Conservation (phyloP, 306 rosid genomes). For the Trifolium repens region DNA sequence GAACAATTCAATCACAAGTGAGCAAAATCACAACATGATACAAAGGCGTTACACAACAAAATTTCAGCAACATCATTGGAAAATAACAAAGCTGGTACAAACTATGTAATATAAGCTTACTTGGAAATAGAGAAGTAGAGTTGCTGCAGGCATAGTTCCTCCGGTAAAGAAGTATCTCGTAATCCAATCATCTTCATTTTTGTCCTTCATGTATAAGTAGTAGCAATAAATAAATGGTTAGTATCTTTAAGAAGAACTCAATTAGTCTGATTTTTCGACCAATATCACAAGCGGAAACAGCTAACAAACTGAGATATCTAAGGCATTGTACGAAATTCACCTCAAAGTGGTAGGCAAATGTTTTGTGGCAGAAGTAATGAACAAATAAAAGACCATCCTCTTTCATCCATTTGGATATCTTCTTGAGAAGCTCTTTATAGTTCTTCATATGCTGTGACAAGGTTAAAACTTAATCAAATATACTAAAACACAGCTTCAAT, state of each 20-base stretch:
- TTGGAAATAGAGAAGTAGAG: slow-evolving; percentile 89
- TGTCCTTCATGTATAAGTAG: slow-evolving; percentile 57
- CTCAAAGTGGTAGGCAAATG: slow-evolving; percentile 94
- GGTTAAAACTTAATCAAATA: slow-evolving; percentile 4
- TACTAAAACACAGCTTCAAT: not conserved
- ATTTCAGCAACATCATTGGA: not conserved
- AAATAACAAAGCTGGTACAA: slow-evolving; percentile 24
- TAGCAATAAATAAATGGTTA: slow-evolving; percentile 7
- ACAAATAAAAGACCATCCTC: slow-evolving; percentile 77
- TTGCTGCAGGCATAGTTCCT: slow-evolving; percentile 96
- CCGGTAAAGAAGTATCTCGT: slow-evolving; percentile 87
- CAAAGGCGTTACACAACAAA: not conserved
- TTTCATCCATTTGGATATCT: slow-evolving; percentile 91
- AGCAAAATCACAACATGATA: not conserved
- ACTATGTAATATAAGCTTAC: slow-evolving; percentile 46
- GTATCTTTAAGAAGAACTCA: not conserved
- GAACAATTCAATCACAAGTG: slow-evolving; percentile 16
- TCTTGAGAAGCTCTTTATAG: slow-evolving; percentile 81
- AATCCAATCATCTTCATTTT: slow-evolving; percentile 89
- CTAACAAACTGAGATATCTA: slow-evolving; percentile 30
- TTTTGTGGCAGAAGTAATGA: slow-evolving; percentile 82
- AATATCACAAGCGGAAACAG: slow-evolving; percentile 22
- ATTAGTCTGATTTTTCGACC: not conserved
- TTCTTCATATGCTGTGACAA: slow-evolving; percentile 91
- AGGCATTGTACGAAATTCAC: slow-evolving; percentile 44